Percentiles rank a stretch among this genome's conserved stretches.
Conservation (phyloP, 228 moss, liverwort and hornwort species). For the Sphagnum magellanicum region DNA sequence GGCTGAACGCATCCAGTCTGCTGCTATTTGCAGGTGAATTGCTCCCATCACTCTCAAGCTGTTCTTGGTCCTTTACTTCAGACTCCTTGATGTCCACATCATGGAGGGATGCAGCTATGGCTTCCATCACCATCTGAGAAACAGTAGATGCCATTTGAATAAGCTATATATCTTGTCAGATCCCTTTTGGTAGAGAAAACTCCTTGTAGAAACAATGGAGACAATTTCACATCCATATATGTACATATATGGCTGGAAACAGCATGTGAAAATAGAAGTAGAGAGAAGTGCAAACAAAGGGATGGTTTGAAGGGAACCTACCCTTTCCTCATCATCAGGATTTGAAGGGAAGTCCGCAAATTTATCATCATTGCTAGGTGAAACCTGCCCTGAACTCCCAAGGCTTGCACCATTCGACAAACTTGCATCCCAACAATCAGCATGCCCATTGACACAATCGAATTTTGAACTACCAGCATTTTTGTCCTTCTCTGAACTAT, state of each 20-base stretch:
- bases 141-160: constrained; percentile 1
- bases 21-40: constrained; percentile 37
- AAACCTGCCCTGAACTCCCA: constrained; percentile 52
- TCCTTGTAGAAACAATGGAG: no score
- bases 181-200: no score
- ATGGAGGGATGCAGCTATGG: constrained; percentile 95
- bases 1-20: constrained; percentile 70
- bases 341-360: constrained; percentile 81
- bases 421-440: constrained; percentile 61
- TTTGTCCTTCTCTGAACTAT: no score
- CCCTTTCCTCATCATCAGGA: constrained; percentile 92
- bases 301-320: constrained; percentile 8
- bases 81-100: constrained; percentile 81
- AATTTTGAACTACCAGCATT: constrained; percentile 4
- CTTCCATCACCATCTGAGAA: constrained; percentile 94
- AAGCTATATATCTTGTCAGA: no score
- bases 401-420: constrained; percentile 39
- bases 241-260: no score
- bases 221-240: no score
- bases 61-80: constrained; percentile 47
- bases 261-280: background rate
- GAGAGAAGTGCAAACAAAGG: background rate
- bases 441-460: constrained; percentile 20
- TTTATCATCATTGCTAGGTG: constrained; percentile 51
- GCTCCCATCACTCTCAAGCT: constrained; percentile 25